Percentiles rank a stretch among this genome's conserved stretches.
These are phyloP conservation scores for Lipomyces kockii DNA, from an alignment of 805 yeast genomes.

Conservation along the genomic window DNA sequence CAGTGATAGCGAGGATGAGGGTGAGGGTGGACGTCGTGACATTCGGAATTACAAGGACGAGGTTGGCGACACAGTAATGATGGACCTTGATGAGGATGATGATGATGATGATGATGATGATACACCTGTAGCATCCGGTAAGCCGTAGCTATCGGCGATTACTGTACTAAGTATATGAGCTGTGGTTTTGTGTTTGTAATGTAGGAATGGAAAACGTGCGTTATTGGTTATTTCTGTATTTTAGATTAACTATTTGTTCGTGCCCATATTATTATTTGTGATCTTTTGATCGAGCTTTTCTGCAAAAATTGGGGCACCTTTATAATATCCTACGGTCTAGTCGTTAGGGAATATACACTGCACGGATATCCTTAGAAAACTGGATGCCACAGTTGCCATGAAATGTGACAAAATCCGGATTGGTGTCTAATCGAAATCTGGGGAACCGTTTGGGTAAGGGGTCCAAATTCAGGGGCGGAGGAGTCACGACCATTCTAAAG, in stretches of 20 bases:
- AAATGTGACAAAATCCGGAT: no score
- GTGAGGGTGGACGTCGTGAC: conserved; percentile 40
- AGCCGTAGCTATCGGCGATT: neutral
- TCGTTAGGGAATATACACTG: no score
- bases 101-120: conserved; percentile 20
- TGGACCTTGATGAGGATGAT: conserved; percentile 28
- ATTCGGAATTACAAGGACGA: conserved; percentile 34
- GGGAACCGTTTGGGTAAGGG: neutral
- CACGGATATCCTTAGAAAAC: no score
- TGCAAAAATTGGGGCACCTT: no score
- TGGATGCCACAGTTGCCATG: neutral
- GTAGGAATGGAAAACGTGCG: neutral
- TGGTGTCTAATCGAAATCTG: no score
- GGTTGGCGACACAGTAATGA: conserved; percentile 21
- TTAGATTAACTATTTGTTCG: neutral
- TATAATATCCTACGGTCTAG: no score
- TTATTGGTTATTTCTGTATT: neutral
- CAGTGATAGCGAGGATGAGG: conserved; percentile 40
- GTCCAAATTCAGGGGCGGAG: neutral
- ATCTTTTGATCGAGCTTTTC: no score
- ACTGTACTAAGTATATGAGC: neutral
- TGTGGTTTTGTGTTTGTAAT: neutral
- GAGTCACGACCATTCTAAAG: neutral
- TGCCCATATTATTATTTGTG: no score
- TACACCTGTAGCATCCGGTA: neutral